Conservation (phyloP, 169 alveolate species). For the Eimeria brunetti region DNA sequence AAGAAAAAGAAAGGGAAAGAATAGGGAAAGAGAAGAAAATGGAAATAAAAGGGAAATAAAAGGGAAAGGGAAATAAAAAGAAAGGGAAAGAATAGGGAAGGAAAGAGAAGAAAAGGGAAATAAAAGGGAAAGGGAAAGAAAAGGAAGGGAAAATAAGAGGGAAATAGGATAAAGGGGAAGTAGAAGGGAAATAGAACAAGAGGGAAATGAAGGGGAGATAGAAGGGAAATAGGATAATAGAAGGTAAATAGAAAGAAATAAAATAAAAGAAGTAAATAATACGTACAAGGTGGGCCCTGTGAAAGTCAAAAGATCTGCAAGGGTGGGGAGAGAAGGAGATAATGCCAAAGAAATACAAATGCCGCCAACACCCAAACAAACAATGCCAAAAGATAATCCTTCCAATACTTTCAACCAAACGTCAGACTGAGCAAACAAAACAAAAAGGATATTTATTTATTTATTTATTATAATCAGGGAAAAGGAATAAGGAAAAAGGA, state of each 20-base stretch:
- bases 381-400: too few species aligned
- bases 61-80: neutral
- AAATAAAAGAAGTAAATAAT: neutral
- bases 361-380: too few species aligned
- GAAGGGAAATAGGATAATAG: neutral
- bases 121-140: too few species aligned
- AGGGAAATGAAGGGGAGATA: neutral
- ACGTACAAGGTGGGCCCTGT: slow-evolving; percentile 30
- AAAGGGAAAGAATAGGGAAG: neutral
- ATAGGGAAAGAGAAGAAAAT: neutral
- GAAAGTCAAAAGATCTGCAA: slow-evolving; percentile 4
- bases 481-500: too few species aligned
- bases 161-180: neutral
- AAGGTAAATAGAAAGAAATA: too few species aligned
- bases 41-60: neutral
- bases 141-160: neutral
- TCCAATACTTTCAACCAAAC: too few species aligned
- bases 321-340: neutral
- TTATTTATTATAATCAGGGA: too few species aligned
- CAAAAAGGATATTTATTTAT: neutral
- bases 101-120: too few species aligned
- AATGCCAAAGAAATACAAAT: too few species aligned
- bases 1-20: neutral
- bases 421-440: neutral
- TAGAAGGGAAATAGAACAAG: neutral